A percentile compares a stretch with the other conserved stretches of the same genome.
Conservation (phyloP, 129 eudicot species). For the Solidago caesia region DNA sequence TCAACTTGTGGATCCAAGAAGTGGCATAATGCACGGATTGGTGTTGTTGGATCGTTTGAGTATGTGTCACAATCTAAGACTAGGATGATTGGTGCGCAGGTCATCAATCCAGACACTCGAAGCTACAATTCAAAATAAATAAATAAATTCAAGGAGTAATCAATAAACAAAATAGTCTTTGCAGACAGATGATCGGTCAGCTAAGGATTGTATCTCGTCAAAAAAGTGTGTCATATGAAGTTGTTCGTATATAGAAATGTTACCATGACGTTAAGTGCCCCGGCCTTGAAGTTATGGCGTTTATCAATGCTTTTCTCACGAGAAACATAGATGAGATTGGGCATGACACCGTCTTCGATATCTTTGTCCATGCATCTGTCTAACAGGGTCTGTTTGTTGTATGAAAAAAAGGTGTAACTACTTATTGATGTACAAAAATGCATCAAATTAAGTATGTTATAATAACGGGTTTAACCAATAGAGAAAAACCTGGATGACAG, state of each 20-base stretch:
- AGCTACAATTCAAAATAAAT: conserved; percentile 34
- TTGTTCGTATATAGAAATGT: not conserved
- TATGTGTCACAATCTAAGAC: conserved; percentile 69
- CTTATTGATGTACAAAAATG: no score
- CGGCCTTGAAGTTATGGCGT: conserved; percentile 67
- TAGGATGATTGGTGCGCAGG: conserved; percentile 55
- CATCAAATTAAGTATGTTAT: no score
- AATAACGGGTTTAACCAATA: no score
- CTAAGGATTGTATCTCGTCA: not conserved
- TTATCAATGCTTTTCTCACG: conserved; percentile 42
- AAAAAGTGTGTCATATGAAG: not conserved
- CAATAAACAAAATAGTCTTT: not conserved
- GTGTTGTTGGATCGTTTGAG: conserved; percentile 75
- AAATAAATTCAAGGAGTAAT: not conserved
- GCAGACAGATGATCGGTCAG: no score
- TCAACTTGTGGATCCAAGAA: conserved; percentile 34
- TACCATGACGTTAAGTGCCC: conserved; percentile 71
- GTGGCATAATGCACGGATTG: conserved; percentile 53
- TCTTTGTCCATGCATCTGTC: conserved; percentile 35
- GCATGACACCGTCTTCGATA: conserved; percentile 37
- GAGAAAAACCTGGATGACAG: conserved; percentile 56
- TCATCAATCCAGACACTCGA: conserved; percentile 69
- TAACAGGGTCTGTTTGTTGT: conserved; percentile 4
- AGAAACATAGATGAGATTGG: conserved; percentile 58
- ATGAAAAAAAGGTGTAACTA: no score